phyloP scores from a whole-genome alignment of 352 stramenopile genomes.

The Globisporangium lucens region DNA sequence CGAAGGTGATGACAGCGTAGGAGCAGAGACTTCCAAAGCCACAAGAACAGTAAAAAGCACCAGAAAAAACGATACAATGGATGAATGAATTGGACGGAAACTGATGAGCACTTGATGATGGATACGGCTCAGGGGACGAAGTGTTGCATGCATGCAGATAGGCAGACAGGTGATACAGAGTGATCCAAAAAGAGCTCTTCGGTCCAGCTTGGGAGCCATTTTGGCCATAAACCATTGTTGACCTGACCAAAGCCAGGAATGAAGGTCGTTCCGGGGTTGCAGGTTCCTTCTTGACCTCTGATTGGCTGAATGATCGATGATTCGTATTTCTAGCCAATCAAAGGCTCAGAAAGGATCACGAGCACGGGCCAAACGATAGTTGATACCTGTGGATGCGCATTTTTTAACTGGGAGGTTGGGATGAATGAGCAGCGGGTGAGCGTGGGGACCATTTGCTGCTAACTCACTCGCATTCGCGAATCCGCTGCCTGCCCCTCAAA shows the following conservation, averaged over 20 bases:
- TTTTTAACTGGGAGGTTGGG: not conserved
- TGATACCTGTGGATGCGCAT: not conserved
- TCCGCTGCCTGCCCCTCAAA: not conserved
- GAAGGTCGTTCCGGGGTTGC: not conserved
- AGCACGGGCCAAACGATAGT: too few relatives aligned
- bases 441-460: not conserved
- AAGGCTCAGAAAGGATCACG: not conserved
- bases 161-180: not conserved
- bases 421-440: not conserved
- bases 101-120: constrained; percentile 1
- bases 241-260: not conserved
- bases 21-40: not conserved
- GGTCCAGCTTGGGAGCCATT: not conserved
- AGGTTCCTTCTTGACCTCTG: not conserved
- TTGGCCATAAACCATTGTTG: not conserved
- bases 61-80: constrained; percentile 8
- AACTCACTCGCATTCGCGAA: constrained; percentile 6
- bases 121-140: not conserved
- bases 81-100: constrained; percentile 9
- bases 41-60: not conserved
- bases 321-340: not conserved
- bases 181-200: constrained; percentile 10
- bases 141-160: not conserved
- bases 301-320: not conserved
- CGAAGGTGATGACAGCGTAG: not conserved